Percentiles rank a stretch among this genome's conserved stretches.
phyloP scores from a whole-genome alignment of 495 filamentous ascomycete species.

The Hyaloscypha finlandica region DNA sequence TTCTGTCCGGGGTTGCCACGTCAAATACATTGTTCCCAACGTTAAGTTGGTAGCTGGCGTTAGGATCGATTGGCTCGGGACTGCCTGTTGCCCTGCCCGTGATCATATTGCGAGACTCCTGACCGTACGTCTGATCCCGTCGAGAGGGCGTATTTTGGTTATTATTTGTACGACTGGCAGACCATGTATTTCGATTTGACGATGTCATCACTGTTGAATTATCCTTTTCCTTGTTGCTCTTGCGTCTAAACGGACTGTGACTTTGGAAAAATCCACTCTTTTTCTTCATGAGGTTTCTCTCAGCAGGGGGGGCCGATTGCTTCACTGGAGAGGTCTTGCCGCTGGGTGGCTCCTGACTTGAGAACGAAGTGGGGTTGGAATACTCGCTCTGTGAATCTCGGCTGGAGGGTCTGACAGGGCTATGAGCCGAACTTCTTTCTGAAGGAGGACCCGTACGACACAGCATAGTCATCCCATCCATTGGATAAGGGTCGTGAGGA shows the following conservation, averaged over 20 bases:
- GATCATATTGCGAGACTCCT: conserved; percentile 37
- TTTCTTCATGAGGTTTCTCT: conserved; percentile 71
- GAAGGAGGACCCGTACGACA: conserved; percentile 86
- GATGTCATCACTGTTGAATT: conserved; percentile 36
- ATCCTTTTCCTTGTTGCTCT: conserved; percentile 87
- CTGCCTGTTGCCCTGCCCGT: conserved; percentile 47
- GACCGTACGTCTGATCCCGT: conserved; percentile 23
- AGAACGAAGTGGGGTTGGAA: conserved; percentile 87
- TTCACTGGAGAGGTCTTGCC: conserved; percentile 71
- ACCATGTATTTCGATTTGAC: conserved; percentile 65
- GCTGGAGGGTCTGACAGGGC: conserved; percentile 76
- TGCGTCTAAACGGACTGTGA: conserved; percentile 91
- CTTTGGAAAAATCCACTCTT: conserved; percentile 92
- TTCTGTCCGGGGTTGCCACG: conserved; percentile 77
- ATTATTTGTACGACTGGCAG: conserved; percentile 33
- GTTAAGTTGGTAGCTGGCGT: conserved; percentile 93
- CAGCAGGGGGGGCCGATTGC: conserved; percentile 53
- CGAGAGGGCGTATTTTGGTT: conserved; percentile 23
- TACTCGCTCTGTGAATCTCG: conserved; percentile 90
- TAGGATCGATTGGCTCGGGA: conserved; percentile 90
- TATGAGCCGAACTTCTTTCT: conserved; percentile 76
- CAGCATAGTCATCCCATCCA: conserved; percentile 99
- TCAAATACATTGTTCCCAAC: conserved; percentile 96
- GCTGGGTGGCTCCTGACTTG: conserved; percentile 72
- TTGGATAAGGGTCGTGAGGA: conserved; percentile 91